phyloP scores from a whole-genome alignment of 2,329 filamentous ascomycete genomes.

The Penicillium sp. region DNA sequence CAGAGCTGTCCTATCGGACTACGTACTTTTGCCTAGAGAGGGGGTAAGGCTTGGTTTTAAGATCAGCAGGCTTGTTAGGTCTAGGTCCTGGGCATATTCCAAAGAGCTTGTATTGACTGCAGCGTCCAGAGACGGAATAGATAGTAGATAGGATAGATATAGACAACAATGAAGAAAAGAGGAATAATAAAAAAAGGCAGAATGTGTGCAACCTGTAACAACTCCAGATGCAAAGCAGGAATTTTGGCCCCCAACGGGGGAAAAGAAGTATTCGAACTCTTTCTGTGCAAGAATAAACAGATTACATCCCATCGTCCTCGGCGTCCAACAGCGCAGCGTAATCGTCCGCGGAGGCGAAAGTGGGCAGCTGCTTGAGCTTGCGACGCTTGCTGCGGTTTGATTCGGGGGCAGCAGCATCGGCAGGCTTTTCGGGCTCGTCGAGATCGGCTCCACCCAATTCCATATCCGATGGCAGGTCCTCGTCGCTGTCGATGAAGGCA shows the following conservation, averaged over 20 bases:
- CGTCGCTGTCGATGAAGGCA: conserved; percentile 54
- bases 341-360: conserved; percentile 89
- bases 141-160: neutral
- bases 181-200: neutral
- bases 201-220: conserved; percentile 4
- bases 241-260: neutral
- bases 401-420: conserved; percentile 43
- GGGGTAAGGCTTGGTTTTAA: neutral
- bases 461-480: conserved; percentile 54
- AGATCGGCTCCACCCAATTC: conserved; percentile 47
- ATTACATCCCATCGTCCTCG: conserved; percentile 57
- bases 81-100: neutral
- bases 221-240: conserved; percentile 8
- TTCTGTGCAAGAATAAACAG: conserved; percentile 5
- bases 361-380: conserved; percentile 85
- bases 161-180: neutral
- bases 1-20: neutral
- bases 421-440: conserved; percentile 39
- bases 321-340: conserved; percentile 81
- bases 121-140: neutral
- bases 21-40: neutral
- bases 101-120: neutral
- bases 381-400: conserved; percentile 64
- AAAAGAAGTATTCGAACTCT: neutral
- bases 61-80: neutral